Base-by-base conservation (phyloP, 2,329 filamentous ascomycete species). In the Chaetomiaceae sp. region DNA sequence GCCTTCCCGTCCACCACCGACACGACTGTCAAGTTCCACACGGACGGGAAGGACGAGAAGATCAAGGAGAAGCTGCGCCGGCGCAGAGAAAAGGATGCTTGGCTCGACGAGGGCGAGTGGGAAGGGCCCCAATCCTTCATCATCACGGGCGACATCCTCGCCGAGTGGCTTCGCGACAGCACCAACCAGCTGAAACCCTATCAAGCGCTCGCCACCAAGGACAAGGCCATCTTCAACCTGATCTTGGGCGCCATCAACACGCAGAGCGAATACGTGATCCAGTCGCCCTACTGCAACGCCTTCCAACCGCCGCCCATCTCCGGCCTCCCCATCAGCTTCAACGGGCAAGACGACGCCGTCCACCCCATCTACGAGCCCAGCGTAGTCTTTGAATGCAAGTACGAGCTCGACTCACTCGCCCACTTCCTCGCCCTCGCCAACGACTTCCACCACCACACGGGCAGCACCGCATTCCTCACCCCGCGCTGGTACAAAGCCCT, bases 381-480 rank as follows among this genome's bases (percentile, higher is more conserved):
- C 0, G 81, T 85, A 45, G 94, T 99, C 3, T 99, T 96, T 61
- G 94, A 99, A 71, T 99, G 94, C 81, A 99, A 99, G 72, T 99
- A 97, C 71, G 94, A 99, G 74, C 83, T 99, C 20, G 94, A 99
- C 72, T 96, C 91, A 8, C 78, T 99, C 0, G 94, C 91, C 0
- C 87, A 95, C 66, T 99, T 99, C 69, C 79, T 99, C 6, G 84
- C 88, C 0, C 74, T 99, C 2, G 82, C 80, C 17, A 96, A 96
- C 64, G 85, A 96, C 62, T 97, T 95, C 71, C 80, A 94, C 71
- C 82, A 87, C 36, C 80, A 89, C 65, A 95, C 90, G 0, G 79
- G 79, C 2, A 92, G 89, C 0, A 87, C 79, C 1, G 85, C 87
- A 1, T 96, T 95, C 66, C 67, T 97, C 34, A 91, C 82, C 3